Evolutionary conservation across 371 early-diverging fungal genomes (phyloP).

Genomic region (Saksenaea oblongispora): DNA sequence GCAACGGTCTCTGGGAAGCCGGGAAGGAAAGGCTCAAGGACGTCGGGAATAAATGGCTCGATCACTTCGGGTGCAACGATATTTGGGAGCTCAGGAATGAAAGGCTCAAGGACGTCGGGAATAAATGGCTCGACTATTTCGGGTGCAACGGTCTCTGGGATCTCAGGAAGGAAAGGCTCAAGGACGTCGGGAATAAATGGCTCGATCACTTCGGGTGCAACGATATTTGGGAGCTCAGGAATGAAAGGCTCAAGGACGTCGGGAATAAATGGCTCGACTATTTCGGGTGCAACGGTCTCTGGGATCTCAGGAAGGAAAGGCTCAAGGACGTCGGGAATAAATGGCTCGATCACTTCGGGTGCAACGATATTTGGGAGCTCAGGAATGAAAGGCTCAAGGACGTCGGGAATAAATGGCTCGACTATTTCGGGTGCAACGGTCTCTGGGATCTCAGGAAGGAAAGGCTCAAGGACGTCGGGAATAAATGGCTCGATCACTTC

Average conservation of each 20-base stretch:
- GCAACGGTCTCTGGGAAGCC: neutral
- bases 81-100: neutral
- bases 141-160: neutral
- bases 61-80: neutral
- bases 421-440: neutral
- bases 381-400: neutral
- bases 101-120: neutral
- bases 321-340: neutral
- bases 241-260: too few relatives aligned
- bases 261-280: neutral
- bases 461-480: neutral
- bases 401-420: neutral
- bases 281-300: neutral
- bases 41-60: neutral
- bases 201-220: neutral
- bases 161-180: neutral
- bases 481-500: neutral
- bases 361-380: neutral
- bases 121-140: neutral
- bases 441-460: neutral
- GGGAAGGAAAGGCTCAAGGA: neutral
- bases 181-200: neutral
- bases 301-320: neutral
- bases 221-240: too few relatives aligned
- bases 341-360: too few relatives aligned